These are phyloP conservation scores for Tylopilus plumbeoviolaceoides DNA, from an alignment of 768 basidiomycete genomes.

Conservation along the genomic window DNA sequence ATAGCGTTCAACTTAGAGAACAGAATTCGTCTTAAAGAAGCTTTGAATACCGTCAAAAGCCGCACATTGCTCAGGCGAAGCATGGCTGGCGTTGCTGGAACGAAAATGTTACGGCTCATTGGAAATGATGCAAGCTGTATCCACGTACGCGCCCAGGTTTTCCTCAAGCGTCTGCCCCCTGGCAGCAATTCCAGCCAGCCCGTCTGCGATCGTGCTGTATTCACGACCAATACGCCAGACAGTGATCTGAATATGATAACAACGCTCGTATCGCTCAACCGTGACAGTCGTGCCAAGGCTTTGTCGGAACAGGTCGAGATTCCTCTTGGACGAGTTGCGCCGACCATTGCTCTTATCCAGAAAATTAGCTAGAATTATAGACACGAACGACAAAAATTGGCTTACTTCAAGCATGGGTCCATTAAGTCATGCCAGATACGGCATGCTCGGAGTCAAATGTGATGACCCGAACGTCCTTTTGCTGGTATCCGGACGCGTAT, in stretches of 20 bases:
- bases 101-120: too few species aligned
- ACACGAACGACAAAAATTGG: background rate
- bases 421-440: background rate
- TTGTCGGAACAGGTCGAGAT: background rate
- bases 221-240: constrained; percentile 3
- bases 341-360: background rate
- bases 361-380: background rate
- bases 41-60: too few species aligned
- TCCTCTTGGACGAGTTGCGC: background rate
- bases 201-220: background rate
- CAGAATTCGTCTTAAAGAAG: too few species aligned
- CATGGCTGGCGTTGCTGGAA: too few species aligned
- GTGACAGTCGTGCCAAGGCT: background rate
- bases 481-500: background rate
- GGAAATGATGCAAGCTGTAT: too few species aligned
- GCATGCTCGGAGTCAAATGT: background rate
- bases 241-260: background rate
- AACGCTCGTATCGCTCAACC: background rate
- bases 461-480: background rate
- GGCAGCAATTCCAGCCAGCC: background rate
- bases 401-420: background rate
- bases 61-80: too few species aligned
- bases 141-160: too few species aligned
- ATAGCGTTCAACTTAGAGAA: too few species aligned
- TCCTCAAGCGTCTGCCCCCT: too few species aligned